phyloP scores from a whole-genome alignment of 805 yeast genomes.

The Candida boleticola region DNA sequence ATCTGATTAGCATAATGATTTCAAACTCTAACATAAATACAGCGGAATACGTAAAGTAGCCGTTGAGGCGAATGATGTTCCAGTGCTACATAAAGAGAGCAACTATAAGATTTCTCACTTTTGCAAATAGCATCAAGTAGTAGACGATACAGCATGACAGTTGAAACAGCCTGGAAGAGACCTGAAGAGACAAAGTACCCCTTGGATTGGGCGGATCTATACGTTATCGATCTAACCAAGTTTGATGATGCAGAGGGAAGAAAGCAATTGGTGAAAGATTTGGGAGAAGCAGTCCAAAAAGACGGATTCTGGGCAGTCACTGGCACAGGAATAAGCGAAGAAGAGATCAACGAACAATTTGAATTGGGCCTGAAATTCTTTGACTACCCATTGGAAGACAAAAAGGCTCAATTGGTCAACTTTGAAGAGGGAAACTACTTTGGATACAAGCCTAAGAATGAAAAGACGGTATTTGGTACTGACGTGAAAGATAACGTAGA shows the following conservation, averaged over 20 bases:
- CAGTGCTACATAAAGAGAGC: too few species aligned
- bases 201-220: constrained; percentile 32
- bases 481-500: constrained; percentile 29
- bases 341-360: constrained; percentile 23
- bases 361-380: constrained; percentile 28
- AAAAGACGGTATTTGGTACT: constrained; percentile 28
- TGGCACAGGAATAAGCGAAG: constrained; percentile 22
- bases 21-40: too few species aligned
- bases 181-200: constrained; percentile 24
- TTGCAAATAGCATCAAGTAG: too few species aligned
- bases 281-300: constrained; percentile 23
- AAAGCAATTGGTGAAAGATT: constrained; percentile 23
- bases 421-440: constrained; percentile 29
- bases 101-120: too few species aligned
- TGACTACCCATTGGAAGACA: constrained; percentile 24
- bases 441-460: constrained; percentile 31
- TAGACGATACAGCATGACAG: too few species aligned
- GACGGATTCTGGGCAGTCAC: constrained; percentile 33
- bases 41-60: too few species aligned
- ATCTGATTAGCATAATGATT: too few species aligned
- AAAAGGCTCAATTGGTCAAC: constrained; percentile 21
- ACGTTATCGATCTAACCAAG: constrained; percentile 22
- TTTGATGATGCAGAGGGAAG: constrained; percentile 27
- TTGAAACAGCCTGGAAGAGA: constrained; percentile 15
- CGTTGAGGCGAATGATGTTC: too few species aligned